A percentile compares a stretch with the other conserved stretches of the same genome.
Conservation (phyloP, 352 stramenopile genomes). For the Nothophytophthora sp. region DNA sequence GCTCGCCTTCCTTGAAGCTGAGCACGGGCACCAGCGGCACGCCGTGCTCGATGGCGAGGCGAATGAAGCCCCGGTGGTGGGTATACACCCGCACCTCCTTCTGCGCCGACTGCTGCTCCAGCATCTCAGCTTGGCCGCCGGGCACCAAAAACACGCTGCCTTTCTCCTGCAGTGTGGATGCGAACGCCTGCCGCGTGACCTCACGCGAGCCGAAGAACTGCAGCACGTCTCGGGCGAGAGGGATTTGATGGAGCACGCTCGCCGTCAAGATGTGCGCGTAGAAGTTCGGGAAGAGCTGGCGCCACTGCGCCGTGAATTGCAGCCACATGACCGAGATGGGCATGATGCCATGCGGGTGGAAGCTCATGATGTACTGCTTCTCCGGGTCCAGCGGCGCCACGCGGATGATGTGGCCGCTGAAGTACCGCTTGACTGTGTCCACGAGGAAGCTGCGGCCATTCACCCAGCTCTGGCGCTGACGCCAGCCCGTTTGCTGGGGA, state of each 20-base stretch:
- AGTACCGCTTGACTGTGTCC: constrained; percentile 54
- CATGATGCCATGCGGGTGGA: constrained; percentile 78
- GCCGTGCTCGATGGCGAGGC: constrained; percentile 67
- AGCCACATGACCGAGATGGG: constrained; percentile 68
- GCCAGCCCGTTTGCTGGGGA: constrained; percentile 49
- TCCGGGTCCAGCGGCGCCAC: constrained; percentile 47
- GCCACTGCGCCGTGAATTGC: constrained; percentile 64
- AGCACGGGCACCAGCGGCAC: constrained; percentile 65
- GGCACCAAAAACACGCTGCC: constrained; percentile 71
- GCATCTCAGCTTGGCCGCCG: constrained; percentile 76
- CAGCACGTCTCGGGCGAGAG: constrained; percentile 59
- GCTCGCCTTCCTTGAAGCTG: constrained; percentile 76
- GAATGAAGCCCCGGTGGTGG: constrained; percentile 75
- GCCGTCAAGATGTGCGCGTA: constrained; percentile 64
- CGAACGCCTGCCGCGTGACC: constrained; percentile 63
- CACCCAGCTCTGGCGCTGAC: constrained; percentile 40
- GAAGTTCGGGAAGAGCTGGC: constrained; percentile 52
- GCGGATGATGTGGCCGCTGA: constrained; percentile 51
- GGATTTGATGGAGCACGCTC: constrained; percentile 69
- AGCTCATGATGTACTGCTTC: constrained; percentile 65
- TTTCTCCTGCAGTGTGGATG: constrained; percentile 35
- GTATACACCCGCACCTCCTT: constrained; percentile 70
- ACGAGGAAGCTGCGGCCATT: constrained; percentile 38
- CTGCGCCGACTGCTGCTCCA: constrained; percentile 50
- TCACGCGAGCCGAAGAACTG: constrained; percentile 68